Base-by-base conservation (phyloP, 768 basidiomycete species). In the Tylopilus subfusipes region DNA sequence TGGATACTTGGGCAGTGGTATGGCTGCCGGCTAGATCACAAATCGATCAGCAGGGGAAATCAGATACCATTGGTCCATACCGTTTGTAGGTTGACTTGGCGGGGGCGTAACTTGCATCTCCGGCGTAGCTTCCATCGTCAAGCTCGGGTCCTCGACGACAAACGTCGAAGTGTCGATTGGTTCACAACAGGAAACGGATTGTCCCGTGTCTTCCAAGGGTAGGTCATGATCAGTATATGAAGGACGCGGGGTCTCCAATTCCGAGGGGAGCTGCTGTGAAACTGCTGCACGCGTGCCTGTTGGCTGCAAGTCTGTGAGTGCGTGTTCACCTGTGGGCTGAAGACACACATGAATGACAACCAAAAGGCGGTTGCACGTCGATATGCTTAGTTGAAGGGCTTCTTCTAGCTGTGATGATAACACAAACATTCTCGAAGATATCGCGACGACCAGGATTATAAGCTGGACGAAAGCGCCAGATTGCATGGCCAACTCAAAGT, bases 391-490 rank as follows among this genome's bases (percentile, higher is more conserved):
- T n/a, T 69, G 61, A 5, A 82, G 60, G 38, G 68, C 68, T 10
- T 77, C 74, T 2, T 65, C 60, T 2, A 86, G 56, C 56, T 83
- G 82, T 34, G 67, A 61, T 22, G 76, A 64, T 29, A 86, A 63
- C 5, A 67, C 62, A 24, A 71, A 72, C 64, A 88, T 68, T 53
- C 89, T 78, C 3, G 86, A 85, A 42, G 78, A 71, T 36, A 88
- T 78, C 13, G 83, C 86, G 22, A 76, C 73, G 39, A 91, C 74
- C 5, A 81, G 72, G 43, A 93, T 63, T n/a, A 85, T 69, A 16
- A 88, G 65, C 56, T 86, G 85, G 13, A 87, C 73, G 62, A 93
- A 93, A 18, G 88, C 84, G 18, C 85, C 88, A 1, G 82, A 78
- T 64, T 86, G 86, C 76, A 92, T 80, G 31, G 81, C 79, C 24